These are phyloP conservation scores for Aphanomyces invadans DNA, from an alignment of 352 stramenopile species.

Conservation along the genomic window DNA sequence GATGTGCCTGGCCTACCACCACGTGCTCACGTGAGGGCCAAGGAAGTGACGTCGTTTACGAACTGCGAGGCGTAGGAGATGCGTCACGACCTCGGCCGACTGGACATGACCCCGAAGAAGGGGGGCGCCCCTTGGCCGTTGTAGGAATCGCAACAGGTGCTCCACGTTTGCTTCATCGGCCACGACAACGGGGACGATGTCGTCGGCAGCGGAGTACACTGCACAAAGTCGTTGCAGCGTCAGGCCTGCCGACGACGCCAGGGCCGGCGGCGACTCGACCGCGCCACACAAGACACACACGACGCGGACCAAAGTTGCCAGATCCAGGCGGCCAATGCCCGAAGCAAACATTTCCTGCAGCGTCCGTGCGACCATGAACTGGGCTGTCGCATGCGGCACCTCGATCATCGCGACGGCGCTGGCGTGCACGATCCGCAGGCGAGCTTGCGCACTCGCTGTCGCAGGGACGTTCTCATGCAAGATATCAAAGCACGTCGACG, in stretches of 20 bases:
- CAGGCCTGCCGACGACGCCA: not conserved
- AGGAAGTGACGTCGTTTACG: not conserved
- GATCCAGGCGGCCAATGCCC: not conserved
- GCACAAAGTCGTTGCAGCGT: not conserved
- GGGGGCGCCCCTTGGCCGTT: not conserved
- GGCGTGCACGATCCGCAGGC: not conserved
- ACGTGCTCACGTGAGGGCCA: not conserved
- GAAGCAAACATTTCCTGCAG: constrained; percentile 5
- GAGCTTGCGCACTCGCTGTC: not conserved
- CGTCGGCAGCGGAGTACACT: not conserved
- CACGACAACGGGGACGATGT: not conserved
- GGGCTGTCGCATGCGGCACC: not conserved
- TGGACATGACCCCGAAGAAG: not conserved
- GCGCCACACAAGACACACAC: not conserved
- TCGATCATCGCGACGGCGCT: not conserved
- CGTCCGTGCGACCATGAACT: not conserved
- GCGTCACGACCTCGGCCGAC: not conserved
- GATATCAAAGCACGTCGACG: not conserved
- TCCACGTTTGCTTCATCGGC: not conserved
- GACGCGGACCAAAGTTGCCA: not conserved
- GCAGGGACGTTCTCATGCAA: not conserved
- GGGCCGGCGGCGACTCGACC: not conserved
- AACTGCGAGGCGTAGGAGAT: not conserved
- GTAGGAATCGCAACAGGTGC: not conserved
- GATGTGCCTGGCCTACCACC: not conserved